Conservation (phyloP, 495 filamentous ascomycete genomes). For the Filosporella fistucella region DNA sequence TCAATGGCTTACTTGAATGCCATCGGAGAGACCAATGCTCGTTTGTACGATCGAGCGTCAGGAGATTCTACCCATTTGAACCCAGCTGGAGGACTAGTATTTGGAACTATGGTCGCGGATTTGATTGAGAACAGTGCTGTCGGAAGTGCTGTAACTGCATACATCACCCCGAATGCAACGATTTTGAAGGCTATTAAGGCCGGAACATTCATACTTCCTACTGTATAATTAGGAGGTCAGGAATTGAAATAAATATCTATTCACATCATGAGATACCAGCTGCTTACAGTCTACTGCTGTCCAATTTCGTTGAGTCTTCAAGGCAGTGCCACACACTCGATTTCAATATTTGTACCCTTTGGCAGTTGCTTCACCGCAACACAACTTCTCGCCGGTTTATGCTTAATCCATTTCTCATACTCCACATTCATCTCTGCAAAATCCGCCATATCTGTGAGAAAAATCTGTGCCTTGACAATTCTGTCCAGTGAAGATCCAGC, state of each 20-base stretch:
- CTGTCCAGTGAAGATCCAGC: slow-evolving; percentile 71
- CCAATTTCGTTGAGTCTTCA: too few species aligned
- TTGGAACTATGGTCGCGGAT: slow-evolving; percentile 41
- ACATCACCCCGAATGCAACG: slow-evolving; percentile 24
- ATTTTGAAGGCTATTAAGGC: slow-evolving; percentile 27
- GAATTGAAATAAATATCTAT: too few species aligned
- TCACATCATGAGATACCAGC: too few species aligned
- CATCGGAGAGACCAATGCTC: slow-evolving; percentile 36
- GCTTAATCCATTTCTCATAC: slow-evolving; percentile 82
- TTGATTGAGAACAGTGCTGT: slow-evolving; percentile 28
- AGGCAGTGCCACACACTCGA: slow-evolving; percentile 80
- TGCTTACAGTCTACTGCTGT: too few species aligned
- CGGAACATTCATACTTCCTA: slow-evolving; percentile 28
- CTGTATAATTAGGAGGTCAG: too few species aligned
- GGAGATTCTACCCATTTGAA: slow-evolving; percentile 45
- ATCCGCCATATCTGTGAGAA: slow-evolving; percentile 80
- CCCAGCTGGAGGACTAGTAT: slow-evolving; percentile 33
- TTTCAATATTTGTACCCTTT: slow-evolving; percentile 87
- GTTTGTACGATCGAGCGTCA: slow-evolving; percentile 33
- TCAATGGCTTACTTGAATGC: slow-evolving; percentile 38
- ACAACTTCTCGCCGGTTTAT: slow-evolving; percentile 90
- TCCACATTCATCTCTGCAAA: slow-evolving; percentile 84
- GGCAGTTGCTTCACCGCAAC: slow-evolving; percentile 87
- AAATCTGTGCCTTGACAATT: slow-evolving; percentile 80
- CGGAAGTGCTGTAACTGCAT: slow-evolving; percentile 17